Percentiles rank a stretch among this genome's conserved stretches.
These are phyloP conservation scores for Cylindrotheca closterium DNA, from an alignment of 108 stramenopile genomes.

Conservation along the genomic window DNA sequence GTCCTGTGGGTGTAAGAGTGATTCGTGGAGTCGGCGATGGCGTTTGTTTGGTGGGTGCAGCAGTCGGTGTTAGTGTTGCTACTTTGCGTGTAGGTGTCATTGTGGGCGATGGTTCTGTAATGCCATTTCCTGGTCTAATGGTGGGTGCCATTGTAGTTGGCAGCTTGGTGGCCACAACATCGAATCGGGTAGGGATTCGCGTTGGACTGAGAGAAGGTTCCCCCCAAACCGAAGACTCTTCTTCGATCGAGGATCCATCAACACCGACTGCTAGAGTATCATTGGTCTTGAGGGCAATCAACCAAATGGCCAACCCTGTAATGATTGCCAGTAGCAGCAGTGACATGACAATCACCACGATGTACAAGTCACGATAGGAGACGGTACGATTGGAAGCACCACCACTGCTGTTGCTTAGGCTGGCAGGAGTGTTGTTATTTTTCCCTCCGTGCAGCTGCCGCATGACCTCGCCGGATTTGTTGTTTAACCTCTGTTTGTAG, in stretches of 20 bases:
- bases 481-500: not conserved
- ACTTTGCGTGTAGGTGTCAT: not conserved
- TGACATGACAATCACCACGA: not conserved
- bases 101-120: not conserved
- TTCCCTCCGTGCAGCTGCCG: not conserved
- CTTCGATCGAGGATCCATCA: too few relatives aligned
- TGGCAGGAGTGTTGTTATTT: not conserved
- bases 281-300: not conserved
- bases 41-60: not conserved
- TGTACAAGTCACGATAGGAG: not conserved
- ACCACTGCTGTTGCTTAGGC: not conserved
- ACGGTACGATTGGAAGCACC: not conserved
- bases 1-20: not conserved
- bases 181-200: too few relatives aligned
- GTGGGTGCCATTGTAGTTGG: not conserved
- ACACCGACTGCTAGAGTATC: too few relatives aligned
- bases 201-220: too few relatives aligned
- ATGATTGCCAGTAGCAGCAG: not conserved
- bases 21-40: constrained; percentile 3
- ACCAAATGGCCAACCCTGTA: not conserved
- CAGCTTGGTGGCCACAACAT: too few relatives aligned
- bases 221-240: too few relatives aligned
- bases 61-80: not conserved
- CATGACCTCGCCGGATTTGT: not conserved
- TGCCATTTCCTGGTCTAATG: not conserved